Evolutionary conservation across 2,329 filamentous ascomycete genomes (phyloP), one percentile per base, ranked within the genome.

Genomic region (Talaromyces amestolkiae): DNA sequence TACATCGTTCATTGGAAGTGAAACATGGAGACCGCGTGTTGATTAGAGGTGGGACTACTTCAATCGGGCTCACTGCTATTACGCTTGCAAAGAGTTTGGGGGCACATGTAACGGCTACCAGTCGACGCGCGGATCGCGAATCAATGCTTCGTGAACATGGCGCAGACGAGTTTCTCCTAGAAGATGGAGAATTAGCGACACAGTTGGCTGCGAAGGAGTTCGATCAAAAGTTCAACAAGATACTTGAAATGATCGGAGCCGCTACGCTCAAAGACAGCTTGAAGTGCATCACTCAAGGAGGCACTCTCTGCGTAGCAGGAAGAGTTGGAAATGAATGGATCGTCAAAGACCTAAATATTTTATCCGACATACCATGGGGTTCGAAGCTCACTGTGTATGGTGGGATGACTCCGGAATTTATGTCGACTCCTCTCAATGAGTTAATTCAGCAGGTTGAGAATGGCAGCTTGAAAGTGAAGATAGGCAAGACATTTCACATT

Each of bases 11-110:
- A 8, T 69, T 84, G 58, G 70, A 74, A 58, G 58, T 83, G 33
- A 62, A 75, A 54, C 68, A 72, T 11, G 78, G 76, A 0, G 80
- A 84, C 9, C 76, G 73, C 15, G 66, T 84, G 54, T 71, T 84
- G 22, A 74, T 84, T 17, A 74, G 82, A 3, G 82, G 82, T 1
- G 82, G 80, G 0, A 84, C 82, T 3, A 82, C 80, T 17, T 79
- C 75, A 58, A 77, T 84, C 11, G 81, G 81, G 5, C 71, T 83
- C 17, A 80, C 81, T 11, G 81, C 82, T 3, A 76, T 80, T 4
- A 76, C 76, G 7, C 76, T 84, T 64, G 81, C 81, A 31, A 79
- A 77, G 66, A 73, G 71, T 11, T 70, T 76, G 47, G 81, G 81
- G 4, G 75, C 72, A 15, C 71, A 69, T 63, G 78, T 84, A 10